A percentile compares a stretch with the other conserved stretches of the same genome.
phyloP scores from a whole-genome alignment of 2,329 filamentous ascomycete species.

The Curvularia sp. region DNA sequence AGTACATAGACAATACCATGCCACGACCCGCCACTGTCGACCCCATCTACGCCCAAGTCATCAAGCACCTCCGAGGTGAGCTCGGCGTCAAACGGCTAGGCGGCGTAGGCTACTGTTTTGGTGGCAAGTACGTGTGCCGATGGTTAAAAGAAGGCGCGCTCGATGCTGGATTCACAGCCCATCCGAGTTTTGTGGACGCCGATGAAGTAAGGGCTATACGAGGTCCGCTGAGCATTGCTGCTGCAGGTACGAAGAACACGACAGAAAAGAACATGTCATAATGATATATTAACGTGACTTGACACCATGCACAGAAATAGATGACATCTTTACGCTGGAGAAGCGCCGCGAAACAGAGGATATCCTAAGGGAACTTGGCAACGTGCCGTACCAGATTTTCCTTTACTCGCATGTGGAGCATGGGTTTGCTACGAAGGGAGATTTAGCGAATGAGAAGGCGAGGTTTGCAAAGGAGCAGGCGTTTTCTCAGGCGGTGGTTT shows the following conservation, averaged over 20 bases:
- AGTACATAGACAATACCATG: conserved; percentile 58
- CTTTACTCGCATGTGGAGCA: conserved; percentile 75
- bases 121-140: conserved; percentile 67
- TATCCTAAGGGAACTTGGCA: conserved; percentile 59
- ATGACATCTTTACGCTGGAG: conserved; percentile 64
- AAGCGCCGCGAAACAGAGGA: conserved; percentile 66
- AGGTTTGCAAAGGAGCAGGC: conserved; percentile 82
- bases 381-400: conserved; percentile 74
- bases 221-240: conserved; percentile 67
- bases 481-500: conserved; percentile 76
- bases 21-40: conserved; percentile 55
- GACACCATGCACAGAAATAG: conserved; percentile 56
- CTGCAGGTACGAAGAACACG: conserved; percentile 57
- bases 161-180: conserved; percentile 74
- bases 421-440: conserved; percentile 76
- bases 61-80: conserved; percentile 66
- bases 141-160: conserved; percentile 65
- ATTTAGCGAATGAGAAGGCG: conserved; percentile 63
- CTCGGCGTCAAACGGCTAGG: conserved; percentile 64
- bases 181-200: conserved; percentile 75
- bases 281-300: background rate
- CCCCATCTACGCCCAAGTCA: conserved; percentile 60
- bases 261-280: background rate
- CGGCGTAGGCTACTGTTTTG: conserved; percentile 76
- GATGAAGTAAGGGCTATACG: conserved; percentile 65